Conservation (phyloP, 2,329 filamentous ascomycete species). For the Neoascochyta sp. region DNA sequence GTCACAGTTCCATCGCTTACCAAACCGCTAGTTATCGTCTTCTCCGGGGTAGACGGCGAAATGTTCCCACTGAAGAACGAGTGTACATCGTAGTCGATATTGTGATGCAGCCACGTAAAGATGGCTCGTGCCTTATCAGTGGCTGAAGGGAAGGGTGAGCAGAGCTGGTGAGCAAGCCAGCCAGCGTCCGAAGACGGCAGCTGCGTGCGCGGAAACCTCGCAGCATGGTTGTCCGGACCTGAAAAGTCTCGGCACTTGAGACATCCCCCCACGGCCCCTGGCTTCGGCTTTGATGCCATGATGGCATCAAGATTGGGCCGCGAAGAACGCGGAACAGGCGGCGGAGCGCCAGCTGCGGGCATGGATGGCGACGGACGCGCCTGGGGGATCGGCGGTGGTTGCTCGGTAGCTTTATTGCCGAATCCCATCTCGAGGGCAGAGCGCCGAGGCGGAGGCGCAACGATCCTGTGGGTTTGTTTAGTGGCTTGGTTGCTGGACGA, state of each 20-base stretch:
- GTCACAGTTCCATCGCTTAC: no score
- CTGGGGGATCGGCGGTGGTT: slow-evolving; percentile 29
- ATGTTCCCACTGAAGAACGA: slow-evolving; percentile 73
- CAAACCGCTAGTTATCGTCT: slow-evolving; percentile 70
- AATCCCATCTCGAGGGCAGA: slow-evolving; percentile 49
- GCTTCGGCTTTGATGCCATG: slow-evolving; percentile 44
- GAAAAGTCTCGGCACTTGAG: slow-evolving; percentile 86
- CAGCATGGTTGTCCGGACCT: slow-evolving; percentile 70
- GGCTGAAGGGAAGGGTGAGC: slow-evolving; percentile 69
- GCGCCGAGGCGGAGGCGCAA: slow-evolving; percentile 35
- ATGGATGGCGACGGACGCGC: slow-evolving; percentile 15
- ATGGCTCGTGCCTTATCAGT: slow-evolving; percentile 92
- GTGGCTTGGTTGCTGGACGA: slow-evolving; percentile 5
- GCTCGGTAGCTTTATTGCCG: slow-evolving; percentile 43
- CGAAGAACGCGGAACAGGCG: slow-evolving; percentile 54
- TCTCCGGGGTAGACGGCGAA: slow-evolving; percentile 63
- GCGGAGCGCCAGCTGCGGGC: slow-evolving; percentile 30
- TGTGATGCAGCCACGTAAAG: slow-evolving; percentile 94
- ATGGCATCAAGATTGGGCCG: slow-evolving; percentile 57
- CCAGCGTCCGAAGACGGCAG: slow-evolving; percentile 66
- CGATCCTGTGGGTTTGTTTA: slow-evolving; percentile 8
- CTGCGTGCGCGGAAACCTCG: slow-evolving; percentile 67
- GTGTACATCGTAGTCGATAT: slow-evolving; percentile 77
- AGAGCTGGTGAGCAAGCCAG: slow-evolving; percentile 75
- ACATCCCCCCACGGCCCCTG: slow-evolving; percentile 49